Conservation (phyloP, 495 filamentous ascomycete species). For the Corynascus novoguineensis region DNA sequence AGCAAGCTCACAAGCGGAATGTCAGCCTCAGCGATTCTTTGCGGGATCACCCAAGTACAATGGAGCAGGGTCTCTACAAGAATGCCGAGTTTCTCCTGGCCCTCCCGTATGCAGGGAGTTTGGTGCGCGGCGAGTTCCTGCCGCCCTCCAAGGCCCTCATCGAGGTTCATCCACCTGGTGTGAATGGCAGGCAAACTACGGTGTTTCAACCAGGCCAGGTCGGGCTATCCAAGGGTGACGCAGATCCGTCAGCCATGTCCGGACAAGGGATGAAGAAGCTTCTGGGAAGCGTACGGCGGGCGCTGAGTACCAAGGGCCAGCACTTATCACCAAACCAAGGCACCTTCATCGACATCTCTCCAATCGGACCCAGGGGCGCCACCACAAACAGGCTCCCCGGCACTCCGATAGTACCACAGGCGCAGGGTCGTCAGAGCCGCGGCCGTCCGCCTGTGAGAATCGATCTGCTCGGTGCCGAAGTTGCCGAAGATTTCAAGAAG, state of each 20-base stretch:
- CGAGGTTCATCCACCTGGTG: constrained; percentile 56
- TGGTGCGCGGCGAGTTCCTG: constrained; percentile 76
- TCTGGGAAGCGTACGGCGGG: constrained; percentile 81
- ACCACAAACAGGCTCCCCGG: constrained; percentile 49
- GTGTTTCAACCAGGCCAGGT: constrained; percentile 40
- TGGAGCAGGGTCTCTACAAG: constrained; percentile 45
- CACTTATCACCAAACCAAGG: constrained; percentile 43
- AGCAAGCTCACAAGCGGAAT: constrained; percentile 46
- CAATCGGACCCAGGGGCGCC: constrained; percentile 46
- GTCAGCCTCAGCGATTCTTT: constrained; percentile 74
- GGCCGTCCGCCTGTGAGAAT: constrained; percentile 49
- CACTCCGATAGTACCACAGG: constrained; percentile 51
- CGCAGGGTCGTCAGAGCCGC: constrained; percentile 39
- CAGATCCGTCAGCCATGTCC: constrained; percentile 47
- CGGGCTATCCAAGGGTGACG: constrained; percentile 35
- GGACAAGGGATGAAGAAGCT: constrained; percentile 72
- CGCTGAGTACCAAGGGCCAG: constrained; percentile 63
- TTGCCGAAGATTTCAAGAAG: constrained; percentile 65
- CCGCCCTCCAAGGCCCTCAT: constrained; percentile 73
- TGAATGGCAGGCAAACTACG: constrained; percentile 45
- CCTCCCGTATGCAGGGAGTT: constrained; percentile 67
- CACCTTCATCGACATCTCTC: constrained; percentile 45
- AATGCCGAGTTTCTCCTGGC: constrained; percentile 55
- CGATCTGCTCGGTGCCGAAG: constrained; percentile 74
- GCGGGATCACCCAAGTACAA: constrained; percentile 58